Evolutionary conservation across 805 yeast genomes (phyloP), one percentile per base, ranked within the genome.

Genomic region (Cyberlindnera mrakii): DNA sequence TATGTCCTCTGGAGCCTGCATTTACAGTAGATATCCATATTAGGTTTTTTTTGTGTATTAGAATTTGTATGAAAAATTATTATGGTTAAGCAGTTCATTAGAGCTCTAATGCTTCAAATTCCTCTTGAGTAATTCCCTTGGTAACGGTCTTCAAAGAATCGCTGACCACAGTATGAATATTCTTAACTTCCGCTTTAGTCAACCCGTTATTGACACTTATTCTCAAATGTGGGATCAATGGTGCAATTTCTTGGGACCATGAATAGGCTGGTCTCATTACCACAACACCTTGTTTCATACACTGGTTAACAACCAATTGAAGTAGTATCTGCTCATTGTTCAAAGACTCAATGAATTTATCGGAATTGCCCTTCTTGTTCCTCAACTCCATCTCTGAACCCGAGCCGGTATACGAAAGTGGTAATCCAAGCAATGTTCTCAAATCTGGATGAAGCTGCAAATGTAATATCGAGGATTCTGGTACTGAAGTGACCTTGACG

Each of bases 201-300:
- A 79, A 64, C 4, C 68, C 73, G 9, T 73, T 67, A 44, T 74
- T 76, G 33, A 77, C 57, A 48, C 68, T 66, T 19, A 84, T 55
- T 43, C 75, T 69, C 51, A 85, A 63, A 45, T 79, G 77, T 36
- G 87, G 87, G 39, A 76, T 71, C 35, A 80, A 63, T 9, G 93
- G 88, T 47, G 85, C 68, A 40, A 79, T 66, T 59, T 89, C 97
- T 57, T 82, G 95, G 51, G 77, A 80, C 42, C 82, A 67, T 11
- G 88, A 72, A 45, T 71, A 70, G 44, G 78, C 78, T 23, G 80
- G 69, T 55, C 96, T 78, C 33, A 80, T 71, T 37, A 90, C 71
- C 47, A 88, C 71, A 15, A 86, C 69, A 14, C 77, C 75, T 15
- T 71, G 62, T 10, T 59, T 55, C 42, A 85, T 69, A 9, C 78